These are phyloP conservation scores for Myxozyma monticola DNA, from an alignment of 805 yeast genomes.

Conservation along the genomic window DNA sequence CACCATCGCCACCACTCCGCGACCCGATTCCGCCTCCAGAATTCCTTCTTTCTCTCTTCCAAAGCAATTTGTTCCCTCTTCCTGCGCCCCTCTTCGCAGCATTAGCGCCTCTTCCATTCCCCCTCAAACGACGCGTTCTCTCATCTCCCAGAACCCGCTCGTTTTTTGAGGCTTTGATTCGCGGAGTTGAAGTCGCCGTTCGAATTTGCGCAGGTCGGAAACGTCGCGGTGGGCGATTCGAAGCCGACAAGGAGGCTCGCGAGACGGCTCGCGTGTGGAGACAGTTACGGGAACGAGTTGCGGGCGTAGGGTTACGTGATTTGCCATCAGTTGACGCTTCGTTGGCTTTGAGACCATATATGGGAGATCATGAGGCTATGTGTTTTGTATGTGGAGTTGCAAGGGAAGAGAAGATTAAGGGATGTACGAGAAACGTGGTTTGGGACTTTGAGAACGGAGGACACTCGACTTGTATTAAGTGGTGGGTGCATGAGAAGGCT, in stretches of 20 bases:
- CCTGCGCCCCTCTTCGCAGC: conserved; percentile 25
- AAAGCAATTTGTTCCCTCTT: conserved; percentile 24
- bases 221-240: conserved; percentile 23
- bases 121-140: conserved; percentile 25
- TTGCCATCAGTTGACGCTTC: conserved; percentile 24
- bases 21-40: conserved; percentile 25
- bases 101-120: conserved; percentile 25
- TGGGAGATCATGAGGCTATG: conserved; percentile 16
- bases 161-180: conserved; percentile 19
- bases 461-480: conserved; percentile 23
- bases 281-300: conserved; percentile 20
- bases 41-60: conserved; percentile 21
- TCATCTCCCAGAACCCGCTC: conserved; percentile 18
- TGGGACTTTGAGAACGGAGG: conserved; percentile 29
- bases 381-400: conserved; percentile 29
- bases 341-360: conserved; percentile 10
- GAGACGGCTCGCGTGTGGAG: conserved; percentile 26
- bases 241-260: conserved; percentile 29
- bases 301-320: conserved; percentile 26
- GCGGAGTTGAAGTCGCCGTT: conserved; percentile 23
- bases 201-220: conserved; percentile 30
- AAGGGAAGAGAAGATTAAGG: conserved; percentile 19
- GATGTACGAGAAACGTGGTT: conserved; percentile 6
- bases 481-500: conserved; percentile 32
- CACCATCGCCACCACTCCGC: not conserved